Evolutionary conservation across 2,329 filamentous ascomycete genomes (phyloP), one percentile per base, ranked within the genome.

Genomic region (Microcyclosporella mali): DNA sequence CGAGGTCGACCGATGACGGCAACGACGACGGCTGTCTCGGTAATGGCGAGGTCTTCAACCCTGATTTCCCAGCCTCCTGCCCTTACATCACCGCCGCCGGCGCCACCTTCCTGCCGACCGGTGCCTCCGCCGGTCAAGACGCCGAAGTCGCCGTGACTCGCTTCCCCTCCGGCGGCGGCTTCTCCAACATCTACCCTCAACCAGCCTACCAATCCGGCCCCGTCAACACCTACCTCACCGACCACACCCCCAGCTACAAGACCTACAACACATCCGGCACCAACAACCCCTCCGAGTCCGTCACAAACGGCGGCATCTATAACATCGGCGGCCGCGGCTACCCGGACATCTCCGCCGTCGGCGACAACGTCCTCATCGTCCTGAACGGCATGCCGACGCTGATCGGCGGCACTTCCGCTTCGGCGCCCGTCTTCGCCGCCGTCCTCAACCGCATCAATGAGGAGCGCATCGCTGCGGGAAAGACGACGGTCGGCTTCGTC

Each of bases 181-280:
- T 44, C 61, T 60, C n/a, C 56, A 70, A 49, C 37, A 57, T 52
- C 65, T 64, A 59, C 61, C 61, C 51, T 28, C 59, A 32, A 7
- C 57, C 37, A 0, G 45, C 53, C 12, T 71, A 66, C 42, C 69
- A 71, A 46, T 42, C 56, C 1, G 41, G 56, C 4, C 64, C 64
- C 1, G 67, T 72, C 2, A 40, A 34, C 15, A 45, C 51, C 10
- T 72, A 67, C 65, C 61, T 62, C 16, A 43, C 43, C 10, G 43
- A 46, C 10, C 48, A 57, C 47, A 53, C 52, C 7, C 55, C 57
- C 7, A 36, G 47, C 6, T 61, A 63, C 43, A 52, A 51, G n/a
- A 54, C 48, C 47, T 57, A 61, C 44, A 72, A 77, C 50, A 76
- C 72, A 3, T 79, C 79, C 56, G 73, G 72, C 37, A 72, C 71